Evolutionary conservation across 192 early-diverging fungal species (phyloP), one percentile per base, ranked within the genome.

Genomic region (Coemansia sp.): DNA sequence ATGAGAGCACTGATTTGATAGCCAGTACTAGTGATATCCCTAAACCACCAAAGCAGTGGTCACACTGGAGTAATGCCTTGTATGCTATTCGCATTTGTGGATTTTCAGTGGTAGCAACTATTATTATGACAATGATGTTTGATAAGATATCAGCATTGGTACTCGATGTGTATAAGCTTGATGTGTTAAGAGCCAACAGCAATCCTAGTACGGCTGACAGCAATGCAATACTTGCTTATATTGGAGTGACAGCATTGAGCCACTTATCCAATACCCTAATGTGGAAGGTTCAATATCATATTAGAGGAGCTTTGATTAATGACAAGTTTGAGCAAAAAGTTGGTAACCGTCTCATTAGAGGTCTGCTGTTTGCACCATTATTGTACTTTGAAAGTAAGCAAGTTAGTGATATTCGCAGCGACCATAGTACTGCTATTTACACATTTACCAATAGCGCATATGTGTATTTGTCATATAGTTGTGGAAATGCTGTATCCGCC

Each of bases 21-120:
- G 18, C n/a, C 9, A 43, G 42, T 43, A 15, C 10, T 43, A 13
- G 42, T 15, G 42, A 43, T n/a, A 47, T 2, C 6, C 3, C 18
- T n/a, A 47, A 47, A 47, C 46, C 46, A n/a, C 46, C 1, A 47
- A 47, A 47, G 46, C 46, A 47, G n/a, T 47, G 51, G 66, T 20
- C 66, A 5, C 22, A 54, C 18, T 90, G 89, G 88, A 72, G 88
- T 33, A 82, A 82, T 5, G 55, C 72, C 34, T 87, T 85, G 85
- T 85, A 78, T n/a, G 55, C 33, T 38, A 20, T 80, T 82, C 59
- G 24, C 55, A 34, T 44, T 18, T 34, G n/a, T 60, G 55, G 67
- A 13, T 3, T 44, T 10, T 12, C 40, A n/a, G 24, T 49, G 1
- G 5, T 68, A 33, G 40, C n/a, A 31, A 24, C 41, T 6, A 57